Percentiles rank a stretch among this genome's conserved stretches.
Conservation (phyloP, 1,139 yeast genomes). For the Sugiyamaella japonica region DNA sequence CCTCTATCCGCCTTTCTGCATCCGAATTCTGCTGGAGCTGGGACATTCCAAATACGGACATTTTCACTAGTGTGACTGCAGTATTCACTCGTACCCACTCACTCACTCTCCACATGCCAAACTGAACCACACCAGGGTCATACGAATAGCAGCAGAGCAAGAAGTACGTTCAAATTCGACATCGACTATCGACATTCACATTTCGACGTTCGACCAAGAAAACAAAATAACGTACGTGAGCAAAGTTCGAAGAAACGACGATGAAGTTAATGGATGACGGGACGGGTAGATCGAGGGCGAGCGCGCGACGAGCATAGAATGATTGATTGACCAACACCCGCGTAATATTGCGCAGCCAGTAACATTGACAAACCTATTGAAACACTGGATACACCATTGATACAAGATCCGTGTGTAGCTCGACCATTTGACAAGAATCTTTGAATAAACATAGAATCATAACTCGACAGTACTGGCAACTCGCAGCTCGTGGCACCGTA, state of each 20-base stretch:
- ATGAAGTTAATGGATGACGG: not conserved
- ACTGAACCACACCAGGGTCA: slow-evolving; percentile 4
- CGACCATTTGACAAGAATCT: too few relatives aligned
- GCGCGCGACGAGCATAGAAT: not conserved
- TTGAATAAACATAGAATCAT: too few relatives aligned
- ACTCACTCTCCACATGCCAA: slow-evolving; percentile 12
- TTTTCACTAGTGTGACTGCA: slow-evolving; percentile 1
- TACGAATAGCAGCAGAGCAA: slow-evolving; percentile 3
- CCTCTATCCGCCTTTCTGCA: not conserved
- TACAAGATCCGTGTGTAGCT: too few relatives aligned
- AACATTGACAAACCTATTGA: too few relatives aligned
- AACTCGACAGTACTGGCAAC: too few relatives aligned
- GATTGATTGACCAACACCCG: not conserved
- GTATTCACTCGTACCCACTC: slow-evolving; percentile 1
- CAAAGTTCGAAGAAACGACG: not conserved
- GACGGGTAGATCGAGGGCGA: not conserved
- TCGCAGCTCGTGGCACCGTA: not conserved
- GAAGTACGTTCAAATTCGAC: slow-evolving; percentile 14
- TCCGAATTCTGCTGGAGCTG: not conserved
- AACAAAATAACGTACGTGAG: slow-evolving; percentile 15
- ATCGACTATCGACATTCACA: slow-evolving; percentile 16
- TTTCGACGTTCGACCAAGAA: slow-evolving; percentile 16
- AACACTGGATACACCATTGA: too few relatives aligned
- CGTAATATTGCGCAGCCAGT: not conserved
- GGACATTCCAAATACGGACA: not conserved